Conservation (phyloP, 2,329 filamentous ascomycete species). For the Pseudocercospora eumusae region DNA sequence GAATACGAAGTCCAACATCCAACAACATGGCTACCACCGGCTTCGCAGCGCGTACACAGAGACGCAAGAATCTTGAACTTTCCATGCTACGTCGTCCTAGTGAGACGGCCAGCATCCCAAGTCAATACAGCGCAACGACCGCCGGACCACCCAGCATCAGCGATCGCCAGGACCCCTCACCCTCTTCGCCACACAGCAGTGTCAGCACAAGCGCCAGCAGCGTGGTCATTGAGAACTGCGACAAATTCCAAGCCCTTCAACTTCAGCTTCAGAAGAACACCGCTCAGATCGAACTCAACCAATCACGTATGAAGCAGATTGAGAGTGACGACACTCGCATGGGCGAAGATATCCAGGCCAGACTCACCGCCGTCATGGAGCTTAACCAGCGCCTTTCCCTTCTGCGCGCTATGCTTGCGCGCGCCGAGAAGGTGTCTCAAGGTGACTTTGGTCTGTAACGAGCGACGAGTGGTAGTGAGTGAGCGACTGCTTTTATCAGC, state of each 20-base stretch:
- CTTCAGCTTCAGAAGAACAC: constrained; percentile 25
- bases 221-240: constrained; percentile 19
- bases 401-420: constrained; percentile 20
- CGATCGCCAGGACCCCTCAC: constrained; percentile 15
- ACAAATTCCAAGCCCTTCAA: constrained; percentile 24
- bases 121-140: constrained; percentile 17
- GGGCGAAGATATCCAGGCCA: constrained; percentile 17
- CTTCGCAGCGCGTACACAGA: constrained; percentile 24
- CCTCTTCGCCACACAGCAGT: constrained; percentile 22
- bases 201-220: constrained; percentile 20
- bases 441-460: constrained; percentile 20
- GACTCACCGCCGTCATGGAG: constrained; percentile 22
- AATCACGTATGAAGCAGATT: constrained; percentile 26
- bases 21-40: constrained; percentile 23
- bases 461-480: neutral
- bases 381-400: constrained; percentile 24
- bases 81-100: constrained; percentile 22
- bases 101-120: constrained; percentile 18
- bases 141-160: constrained; percentile 15
- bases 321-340: constrained; percentile 15
- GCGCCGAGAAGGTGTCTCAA: constrained; percentile 20
- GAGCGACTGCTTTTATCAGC: neutral
- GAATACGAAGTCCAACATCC: too few relatives aligned
- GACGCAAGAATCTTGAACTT: constrained; percentile 22
- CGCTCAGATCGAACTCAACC: constrained; percentile 28